Percentiles rank a stretch among this genome's conserved stretches.
Conservation (phyloP, 345 rosid species). For the Eucalyptus cloeziana region DNA sequence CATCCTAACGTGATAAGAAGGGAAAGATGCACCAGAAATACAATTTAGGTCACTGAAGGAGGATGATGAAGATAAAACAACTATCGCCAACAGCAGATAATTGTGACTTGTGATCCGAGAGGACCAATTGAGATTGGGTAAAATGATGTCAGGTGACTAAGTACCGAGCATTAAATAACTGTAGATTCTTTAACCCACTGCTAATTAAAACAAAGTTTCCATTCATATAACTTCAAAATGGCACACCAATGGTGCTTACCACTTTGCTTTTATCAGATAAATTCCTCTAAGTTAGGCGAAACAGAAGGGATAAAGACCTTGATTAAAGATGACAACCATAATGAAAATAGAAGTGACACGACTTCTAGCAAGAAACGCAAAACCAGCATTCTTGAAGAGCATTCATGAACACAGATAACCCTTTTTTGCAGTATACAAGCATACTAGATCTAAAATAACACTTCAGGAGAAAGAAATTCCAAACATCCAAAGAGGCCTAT, state of each 20-base stretch:
- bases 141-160: neutral
- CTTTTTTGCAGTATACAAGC: neutral
- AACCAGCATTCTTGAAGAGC: neutral
- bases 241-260: neutral
- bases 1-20: slow-evolving; percentile 25
- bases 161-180: neutral
- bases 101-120: neutral
- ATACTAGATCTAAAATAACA: neutral
- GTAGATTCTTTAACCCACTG: neutral
- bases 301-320: neutral
- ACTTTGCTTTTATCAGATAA: neutral
- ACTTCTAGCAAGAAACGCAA: neutral
- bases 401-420: neutral
- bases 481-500: neutral
- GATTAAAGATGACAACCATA: neutral
- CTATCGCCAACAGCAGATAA: neutral
- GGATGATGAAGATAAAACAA: neutral
- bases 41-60: neutral
- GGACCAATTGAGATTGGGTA: neutral
- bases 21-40: neutral
- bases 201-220: neutral
- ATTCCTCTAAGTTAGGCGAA: neutral
- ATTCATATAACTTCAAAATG: neutral
- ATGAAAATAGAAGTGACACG: neutral
- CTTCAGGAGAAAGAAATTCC: neutral